These are phyloP conservation scores for Hypomyces perniciosus DNA, from an alignment of 2,329 filamentous ascomycete species.

Conservation along the genomic window DNA sequence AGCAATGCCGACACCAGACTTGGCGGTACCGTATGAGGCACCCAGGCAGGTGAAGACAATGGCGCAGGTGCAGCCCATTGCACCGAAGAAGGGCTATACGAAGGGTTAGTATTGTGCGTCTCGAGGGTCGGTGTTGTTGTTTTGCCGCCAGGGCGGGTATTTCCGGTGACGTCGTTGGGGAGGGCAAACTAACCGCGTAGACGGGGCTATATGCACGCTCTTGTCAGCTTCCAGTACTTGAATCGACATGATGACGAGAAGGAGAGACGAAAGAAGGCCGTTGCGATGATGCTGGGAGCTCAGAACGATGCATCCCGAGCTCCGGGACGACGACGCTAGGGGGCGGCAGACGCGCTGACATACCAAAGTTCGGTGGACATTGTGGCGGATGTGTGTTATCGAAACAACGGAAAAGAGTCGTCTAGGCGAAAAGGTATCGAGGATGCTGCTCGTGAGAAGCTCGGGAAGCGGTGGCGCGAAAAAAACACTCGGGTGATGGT, in stretches of 20 bases:
- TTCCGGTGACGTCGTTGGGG: conserved; percentile 11
- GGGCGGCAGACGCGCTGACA: conserved; percentile 13
- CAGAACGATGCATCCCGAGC: conserved; percentile 11
- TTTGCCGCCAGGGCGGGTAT: neutral
- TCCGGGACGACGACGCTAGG: conserved; percentile 4
- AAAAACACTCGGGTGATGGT: conserved; percentile 3
- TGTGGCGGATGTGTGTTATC: conserved; percentile 6
- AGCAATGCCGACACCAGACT: conserved; percentile 39
- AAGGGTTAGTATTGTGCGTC: conserved; percentile 3
- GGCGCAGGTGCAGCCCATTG: conserved; percentile 36
- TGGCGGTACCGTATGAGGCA: conserved; percentile 39
- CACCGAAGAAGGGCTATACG: conserved; percentile 36
- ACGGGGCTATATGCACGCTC: conserved; percentile 10
- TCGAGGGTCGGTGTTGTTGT: neutral
- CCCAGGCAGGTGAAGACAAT: conserved; percentile 49
- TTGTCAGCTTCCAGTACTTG: conserved; percentile 4
- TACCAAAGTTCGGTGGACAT: conserved; percentile 15
- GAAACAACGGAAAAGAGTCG: neutral
- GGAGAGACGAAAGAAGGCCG: neutral
- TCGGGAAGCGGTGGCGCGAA: conserved; percentile 7
- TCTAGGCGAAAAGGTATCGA: neutral
- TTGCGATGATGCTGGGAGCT: conserved; percentile 12
- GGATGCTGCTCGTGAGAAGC: conserved; percentile 4
- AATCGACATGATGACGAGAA: neutral
- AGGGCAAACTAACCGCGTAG: conserved; percentile 13